Conservation (phyloP, 2,329 filamentous ascomycete genomes). For the Colletotrichum zoysiae region DNA sequence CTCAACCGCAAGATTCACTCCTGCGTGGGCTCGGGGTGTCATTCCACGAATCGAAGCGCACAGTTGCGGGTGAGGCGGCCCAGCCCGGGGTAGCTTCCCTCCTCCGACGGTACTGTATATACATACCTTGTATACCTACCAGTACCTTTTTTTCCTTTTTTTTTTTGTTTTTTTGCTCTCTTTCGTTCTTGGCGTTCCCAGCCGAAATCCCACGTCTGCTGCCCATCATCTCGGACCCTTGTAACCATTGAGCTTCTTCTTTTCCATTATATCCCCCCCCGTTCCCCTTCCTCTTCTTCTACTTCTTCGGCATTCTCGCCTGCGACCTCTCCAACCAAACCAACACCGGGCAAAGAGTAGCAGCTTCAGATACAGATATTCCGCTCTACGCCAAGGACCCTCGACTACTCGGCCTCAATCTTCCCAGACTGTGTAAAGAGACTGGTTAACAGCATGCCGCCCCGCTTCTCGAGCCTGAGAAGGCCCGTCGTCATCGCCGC, state of each 20-base stretch:
- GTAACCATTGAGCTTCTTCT: constrained; percentile 28
- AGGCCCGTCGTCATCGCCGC: constrained; percentile 52
- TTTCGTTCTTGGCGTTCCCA: not conserved
- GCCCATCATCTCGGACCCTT: constrained; percentile 31
- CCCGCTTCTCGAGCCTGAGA: constrained; percentile 52
- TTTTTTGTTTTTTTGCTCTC: too few species aligned
- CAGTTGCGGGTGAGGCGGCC: constrained; percentile 29
- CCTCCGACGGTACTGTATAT: not conserved
- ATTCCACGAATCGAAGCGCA: constrained; percentile 40
- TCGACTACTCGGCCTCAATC: constrained; percentile 20
- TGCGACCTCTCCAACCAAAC: not conserved
- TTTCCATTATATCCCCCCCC: not conserved
- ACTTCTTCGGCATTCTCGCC: not conserved
- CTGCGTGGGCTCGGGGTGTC: constrained; percentile 30
- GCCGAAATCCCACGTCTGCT: constrained; percentile 13
- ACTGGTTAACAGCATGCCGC: constrained; percentile 48
- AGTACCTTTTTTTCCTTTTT: not conserved
- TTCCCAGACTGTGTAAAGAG: constrained; percentile 14
- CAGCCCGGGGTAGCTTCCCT: constrained; percentile 28
- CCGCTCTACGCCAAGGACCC: constrained; percentile 1
- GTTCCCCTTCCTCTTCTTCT: not conserved
- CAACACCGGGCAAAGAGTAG: not conserved
- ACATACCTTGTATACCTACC: not conserved
- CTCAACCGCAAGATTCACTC: constrained; percentile 35
- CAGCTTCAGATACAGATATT: constrained; percentile 1